phyloP scores from a whole-genome alignment of 805 yeast species.

The Kluyveromyces siamensis region DNA sequence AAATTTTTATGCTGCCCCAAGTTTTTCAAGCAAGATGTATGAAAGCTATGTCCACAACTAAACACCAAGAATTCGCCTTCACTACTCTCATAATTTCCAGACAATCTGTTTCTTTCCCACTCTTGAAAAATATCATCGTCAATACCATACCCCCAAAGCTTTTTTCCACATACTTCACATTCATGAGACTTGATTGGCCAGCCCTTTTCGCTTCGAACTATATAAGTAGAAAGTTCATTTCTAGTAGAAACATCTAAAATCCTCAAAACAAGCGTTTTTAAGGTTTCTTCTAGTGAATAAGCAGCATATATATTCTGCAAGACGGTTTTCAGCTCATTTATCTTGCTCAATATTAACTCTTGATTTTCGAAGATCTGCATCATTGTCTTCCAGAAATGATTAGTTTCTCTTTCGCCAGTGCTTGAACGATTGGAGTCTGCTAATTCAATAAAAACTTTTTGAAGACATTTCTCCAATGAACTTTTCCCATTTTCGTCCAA shows the following conservation, averaged over 20 bases:
- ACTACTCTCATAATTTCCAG: constrained; percentile 11
- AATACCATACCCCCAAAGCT: constrained; percentile 60
- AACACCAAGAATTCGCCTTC: constrained; percentile 13
- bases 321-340: constrained; percentile 51
- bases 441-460: constrained; percentile 15
- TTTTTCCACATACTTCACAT: constrained; percentile 73
- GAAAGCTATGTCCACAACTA: constrained; percentile 26
- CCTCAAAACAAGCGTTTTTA: constrained; percentile 41
- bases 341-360: constrained; percentile 37
- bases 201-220: constrained; percentile 41
- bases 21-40: constrained; percentile 19
- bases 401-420: constrained; percentile 12
- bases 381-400: constrained; percentile 46
- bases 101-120: constrained; percentile 44
- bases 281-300: constrained; percentile 52
- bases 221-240: constrained; percentile 36
- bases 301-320: constrained; percentile 56
- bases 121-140: constrained; percentile 39
- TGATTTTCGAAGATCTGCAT: constrained; percentile 45
- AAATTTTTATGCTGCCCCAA: constrained; percentile 18
- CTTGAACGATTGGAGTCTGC: constrained; percentile 10
- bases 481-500: constrained; percentile 1
- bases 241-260: constrained; percentile 51
- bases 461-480: constrained; percentile 11
- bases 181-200: constrained; percentile 49